Percentiles rank a stretch among this genome's conserved stretches.
phyloP scores from a whole-genome alignment of 257 asterid species.

The Solanum bukasovii region DNA sequence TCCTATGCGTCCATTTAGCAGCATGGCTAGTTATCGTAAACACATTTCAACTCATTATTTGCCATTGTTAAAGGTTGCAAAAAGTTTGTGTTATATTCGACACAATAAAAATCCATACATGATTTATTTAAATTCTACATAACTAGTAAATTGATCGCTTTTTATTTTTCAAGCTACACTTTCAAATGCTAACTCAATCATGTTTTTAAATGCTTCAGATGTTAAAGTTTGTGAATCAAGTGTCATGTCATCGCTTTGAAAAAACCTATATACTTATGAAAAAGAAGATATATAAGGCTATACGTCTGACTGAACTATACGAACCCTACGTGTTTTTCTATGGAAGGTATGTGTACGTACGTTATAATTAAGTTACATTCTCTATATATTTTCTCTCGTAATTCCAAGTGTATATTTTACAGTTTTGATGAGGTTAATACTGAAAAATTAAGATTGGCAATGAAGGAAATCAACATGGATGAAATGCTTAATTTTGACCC shows the following conservation, averaged over 20 bases:
- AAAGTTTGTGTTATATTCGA: not conserved
- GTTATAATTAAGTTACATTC: too few relatives aligned
- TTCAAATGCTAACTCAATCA: not conserved
- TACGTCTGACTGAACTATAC: slow-evolving; percentile 32
- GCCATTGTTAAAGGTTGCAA: slow-evolving; percentile 31
- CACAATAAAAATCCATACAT: not conserved
- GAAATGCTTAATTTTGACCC: slow-evolving; percentile 37
- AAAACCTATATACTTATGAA: slow-evolving; percentile 6
- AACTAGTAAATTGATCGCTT: not conserved
- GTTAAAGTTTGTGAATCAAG: not conserved
- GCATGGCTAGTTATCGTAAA: slow-evolving; percentile 35
- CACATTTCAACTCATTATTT: slow-evolving; percentile 29
- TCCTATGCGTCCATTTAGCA: slow-evolving; percentile 7
- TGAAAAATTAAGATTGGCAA: slow-evolving; percentile 23
- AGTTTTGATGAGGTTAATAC: slow-evolving; percentile 57
- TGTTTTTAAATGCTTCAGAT: not conserved
- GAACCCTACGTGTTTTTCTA: slow-evolving; percentile 36
- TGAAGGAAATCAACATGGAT: slow-evolving; percentile 4
- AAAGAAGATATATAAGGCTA: slow-evolving; percentile 14
- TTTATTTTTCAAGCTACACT: not conserved
- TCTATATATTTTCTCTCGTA: not conserved
- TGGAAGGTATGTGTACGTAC: slow-evolving; percentile 32
- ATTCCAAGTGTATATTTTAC: not conserved
- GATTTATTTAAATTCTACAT: not conserved
- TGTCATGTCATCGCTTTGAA: slow-evolving; percentile 22